Evolutionary conservation across 1,284 basidiomycete species (phyloP), one percentile per base, ranked within the genome.

Genomic region (Leccinum proximum): DNA sequence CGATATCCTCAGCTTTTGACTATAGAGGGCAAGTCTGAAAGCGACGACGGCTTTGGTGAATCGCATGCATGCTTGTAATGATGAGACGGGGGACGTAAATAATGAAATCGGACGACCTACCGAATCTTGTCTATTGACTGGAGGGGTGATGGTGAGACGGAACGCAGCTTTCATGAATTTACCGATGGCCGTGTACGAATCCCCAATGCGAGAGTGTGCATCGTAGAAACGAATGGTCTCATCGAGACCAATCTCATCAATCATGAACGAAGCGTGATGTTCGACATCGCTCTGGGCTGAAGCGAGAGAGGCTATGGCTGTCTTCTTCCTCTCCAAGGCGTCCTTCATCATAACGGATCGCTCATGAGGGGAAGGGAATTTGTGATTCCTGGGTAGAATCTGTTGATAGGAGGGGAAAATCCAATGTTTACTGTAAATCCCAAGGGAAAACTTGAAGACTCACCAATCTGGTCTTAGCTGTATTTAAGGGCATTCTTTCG

Each of bases 291-390:
- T 58, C 33, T 58, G 56, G 33, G 56, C 56, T 58, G 9, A 16
- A 58, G 56, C 33, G 8, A 58, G 56, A 33, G 35, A 16, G 33
- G 22, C 8, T 33, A 37, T 5, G 33, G 56, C 56, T 11, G 9
- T 11, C 56, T 58, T 58, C 56, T 58, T 58, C 33, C 33, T 58
- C 33, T 58, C 56, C 56, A 58, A n/a, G 33, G 56, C 56, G 11
- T 37, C 56, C 56, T 18, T 58, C 33, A 58, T 37, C 33, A 58
- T 37, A 22, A 6, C 56, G 33, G 56, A 58, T 18, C 33, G 56
- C 16, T 58, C 56, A 35, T n/a, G 1, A 37, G 56, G 16, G n/a
- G 56, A 58, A 37, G 33, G 56, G 16, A 6, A 30, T 16, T 3
- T 35, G 9, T 26, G 6, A 45, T 45, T 16, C 42, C 14, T 45